These are phyloP conservation scores for Colletotrichum sidae DNA, from an alignment of 2,329 filamentous ascomycete species.

Conservation along the genomic window DNA sequence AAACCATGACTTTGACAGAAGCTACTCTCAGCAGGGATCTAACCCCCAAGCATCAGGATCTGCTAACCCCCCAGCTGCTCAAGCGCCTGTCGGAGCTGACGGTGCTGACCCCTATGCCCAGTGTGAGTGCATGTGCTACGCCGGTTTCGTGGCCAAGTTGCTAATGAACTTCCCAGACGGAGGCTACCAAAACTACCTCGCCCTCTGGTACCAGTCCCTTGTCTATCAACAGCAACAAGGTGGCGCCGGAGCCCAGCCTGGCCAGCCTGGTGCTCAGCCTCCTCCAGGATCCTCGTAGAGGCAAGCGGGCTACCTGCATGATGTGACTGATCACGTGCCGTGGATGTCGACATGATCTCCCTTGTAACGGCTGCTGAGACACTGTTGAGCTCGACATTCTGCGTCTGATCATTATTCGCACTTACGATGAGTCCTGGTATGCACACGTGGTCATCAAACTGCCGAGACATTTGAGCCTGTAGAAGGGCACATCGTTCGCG, in stretches of 20 bases:
- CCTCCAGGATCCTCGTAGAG: constrained; percentile 36
- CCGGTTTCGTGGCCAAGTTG: constrained; percentile 2
- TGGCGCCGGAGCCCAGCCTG: constrained; percentile 47
- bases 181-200: constrained; percentile 83
- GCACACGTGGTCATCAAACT: too few species aligned
- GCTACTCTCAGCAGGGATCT: constrained; percentile 61
- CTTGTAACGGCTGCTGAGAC: constrained; percentile 6
- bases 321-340: constrained; percentile 39
- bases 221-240: constrained; percentile 55
- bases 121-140: constrained; percentile 62
- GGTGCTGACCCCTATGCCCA: constrained; percentile 79
- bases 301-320: constrained; percentile 34
- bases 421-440: too few species aligned
- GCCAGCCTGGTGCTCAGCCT: constrained; percentile 38
- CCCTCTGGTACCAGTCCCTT: constrained; percentile 82
- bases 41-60: constrained; percentile 45
- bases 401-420: too few species aligned
- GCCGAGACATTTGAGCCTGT: too few species aligned
- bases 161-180: constrained; percentile 67
- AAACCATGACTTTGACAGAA: constrained; percentile 66
- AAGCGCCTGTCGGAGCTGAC: constrained; percentile 59
- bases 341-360: constrained; percentile 39
- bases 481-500: too few species aligned
- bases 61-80: constrained; percentile 56
- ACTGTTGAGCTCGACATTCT: too few species aligned